Evolutionary conservation across 805 yeast genomes (phyloP).

Genomic region (Metschnikowia picachoensis): DNA sequence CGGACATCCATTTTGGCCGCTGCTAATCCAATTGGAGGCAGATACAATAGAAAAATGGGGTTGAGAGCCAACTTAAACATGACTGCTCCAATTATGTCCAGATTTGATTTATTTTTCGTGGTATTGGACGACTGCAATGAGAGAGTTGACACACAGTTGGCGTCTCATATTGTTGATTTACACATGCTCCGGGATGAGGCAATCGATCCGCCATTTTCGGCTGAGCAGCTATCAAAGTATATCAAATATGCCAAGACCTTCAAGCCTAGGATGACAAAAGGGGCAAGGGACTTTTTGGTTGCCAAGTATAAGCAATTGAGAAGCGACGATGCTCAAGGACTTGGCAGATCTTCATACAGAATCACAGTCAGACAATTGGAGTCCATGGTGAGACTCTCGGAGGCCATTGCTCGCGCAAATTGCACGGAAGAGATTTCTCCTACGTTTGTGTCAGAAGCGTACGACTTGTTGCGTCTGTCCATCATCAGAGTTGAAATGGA

Average conservation of each 20-base stretch:
- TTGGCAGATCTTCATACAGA: slow-evolving; percentile 80
- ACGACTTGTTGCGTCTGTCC: slow-evolving; percentile 81
- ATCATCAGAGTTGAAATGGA: slow-evolving; percentile 93
- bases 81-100: slow-evolving; percentile 99
- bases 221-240: slow-evolving; percentile 83
- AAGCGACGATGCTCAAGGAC: slow-evolving; percentile 86
- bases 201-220: slow-evolving; percentile 80
- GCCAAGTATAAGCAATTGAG: slow-evolving; percentile 80
- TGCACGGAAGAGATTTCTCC: slow-evolving; percentile 86
- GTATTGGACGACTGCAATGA: slow-evolving; percentile 94
- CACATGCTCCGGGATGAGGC: slow-evolving; percentile 92
- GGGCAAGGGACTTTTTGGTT: slow-evolving; percentile 74
- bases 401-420: slow-evolving; percentile 96
- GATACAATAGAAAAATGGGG: slow-evolving; percentile 85
- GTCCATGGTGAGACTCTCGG: slow-evolving; percentile 86
- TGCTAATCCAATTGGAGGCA: slow-evolving; percentile 97
- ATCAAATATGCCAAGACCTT: slow-evolving; percentile 90
- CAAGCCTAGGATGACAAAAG: slow-evolving; percentile 81
- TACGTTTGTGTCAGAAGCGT: slow-evolving; percentile 88
- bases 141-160: slow-evolving; percentile 81
- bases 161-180: slow-evolving; percentile 86
- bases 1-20: slow-evolving; percentile 96
- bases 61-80: slow-evolving; percentile 82
- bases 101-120: slow-evolving; percentile 94
- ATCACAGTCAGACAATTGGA: slow-evolving; percentile 97